A percentile compares a stretch with the other conserved stretches of the same genome.
phyloP scores from a whole-genome alignment of 176 grass and related monocot genomes.

The Rhynchospora breviuscula region DNA sequence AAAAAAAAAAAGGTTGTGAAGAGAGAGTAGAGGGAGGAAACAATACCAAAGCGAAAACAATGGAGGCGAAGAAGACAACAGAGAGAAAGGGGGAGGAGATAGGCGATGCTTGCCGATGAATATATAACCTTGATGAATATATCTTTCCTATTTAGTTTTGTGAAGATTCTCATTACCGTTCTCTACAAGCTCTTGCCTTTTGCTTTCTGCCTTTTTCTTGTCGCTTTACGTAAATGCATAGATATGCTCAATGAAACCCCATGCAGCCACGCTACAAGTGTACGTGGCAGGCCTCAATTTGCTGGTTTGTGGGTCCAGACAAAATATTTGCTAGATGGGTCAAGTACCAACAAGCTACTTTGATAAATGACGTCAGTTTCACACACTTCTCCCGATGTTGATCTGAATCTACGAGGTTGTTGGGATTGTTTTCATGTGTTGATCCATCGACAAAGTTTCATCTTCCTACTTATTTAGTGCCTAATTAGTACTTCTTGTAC shows the following conservation, averaged over 20 bases:
- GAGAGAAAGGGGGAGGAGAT: conserved; percentile 17
- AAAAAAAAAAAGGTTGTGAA: neutral
- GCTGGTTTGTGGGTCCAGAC: neutral
- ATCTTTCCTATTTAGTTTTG: conserved; percentile 20
- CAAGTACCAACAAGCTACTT: neutral
- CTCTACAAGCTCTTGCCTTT: conserved; percentile 27
- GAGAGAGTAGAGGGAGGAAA: neutral
- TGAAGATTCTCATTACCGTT: conserved; percentile 25
- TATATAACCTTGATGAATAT: conserved; percentile 32
- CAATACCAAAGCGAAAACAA: conserved; percentile 8
- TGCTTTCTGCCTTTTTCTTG: conserved; percentile 11
- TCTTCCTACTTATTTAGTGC: neutral
- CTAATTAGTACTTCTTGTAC: neutral
- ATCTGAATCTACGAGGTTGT: conserved; percentile 24
- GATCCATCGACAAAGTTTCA: neutral
- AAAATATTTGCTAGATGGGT: neutral
- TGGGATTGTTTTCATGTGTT: neutral
- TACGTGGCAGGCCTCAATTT: neutral
- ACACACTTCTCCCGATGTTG: conserved; percentile 25
- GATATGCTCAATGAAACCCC: conserved; percentile 26
- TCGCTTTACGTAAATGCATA: conserved; percentile 30
- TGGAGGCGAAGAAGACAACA: neutral
- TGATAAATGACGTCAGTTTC: neutral
- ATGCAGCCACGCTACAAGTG: neutral
- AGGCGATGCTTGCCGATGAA: neutral